A percentile compares a stretch with the other conserved stretches of the same genome.
Evolutionary conservation across 2,329 filamentous ascomycete genomes (phyloP).

Genomic region (Diplodia intermedia): DNA sequence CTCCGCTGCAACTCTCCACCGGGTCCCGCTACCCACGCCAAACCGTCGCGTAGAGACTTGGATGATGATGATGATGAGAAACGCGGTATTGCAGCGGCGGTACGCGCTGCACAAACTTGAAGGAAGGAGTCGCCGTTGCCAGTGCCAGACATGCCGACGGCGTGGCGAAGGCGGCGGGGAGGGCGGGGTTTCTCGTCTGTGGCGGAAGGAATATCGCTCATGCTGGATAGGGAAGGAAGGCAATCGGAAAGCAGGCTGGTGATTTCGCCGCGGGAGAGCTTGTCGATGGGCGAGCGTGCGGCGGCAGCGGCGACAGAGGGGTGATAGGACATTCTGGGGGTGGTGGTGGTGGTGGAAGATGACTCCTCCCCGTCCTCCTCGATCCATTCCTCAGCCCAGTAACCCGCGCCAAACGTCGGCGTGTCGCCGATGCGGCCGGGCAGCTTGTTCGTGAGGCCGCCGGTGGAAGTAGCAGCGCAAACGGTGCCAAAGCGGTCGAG

Average conservation of each 20-base stretch:
- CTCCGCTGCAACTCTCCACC: conserved; percentile 76
- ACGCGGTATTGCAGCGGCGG: conserved; percentile 73
- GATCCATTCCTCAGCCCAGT: conserved; percentile 87
- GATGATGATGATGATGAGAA: conserved; percentile 56
- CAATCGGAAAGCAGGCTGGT: conserved; percentile 65
- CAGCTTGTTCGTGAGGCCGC: conserved; percentile 87
- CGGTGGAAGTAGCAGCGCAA: conserved; percentile 70
- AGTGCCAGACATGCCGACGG: conserved; percentile 73
- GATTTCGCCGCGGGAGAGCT: conserved; percentile 49
- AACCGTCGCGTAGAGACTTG: conserved; percentile 62
- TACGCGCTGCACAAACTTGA: conserved; percentile 72
- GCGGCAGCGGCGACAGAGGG: conserved; percentile 5
- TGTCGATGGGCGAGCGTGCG: conserved; percentile 38
- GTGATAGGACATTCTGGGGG: conserved; percentile 38
- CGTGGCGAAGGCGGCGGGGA: conserved; percentile 41
- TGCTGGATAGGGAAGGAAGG: conserved; percentile 56
- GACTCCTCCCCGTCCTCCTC: conserved; percentile 46
- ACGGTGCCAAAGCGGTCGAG: conserved; percentile 77
- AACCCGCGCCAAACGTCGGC: conserved; percentile 81
- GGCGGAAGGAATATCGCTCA: conserved; percentile 38
- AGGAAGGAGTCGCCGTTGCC: conserved; percentile 92
- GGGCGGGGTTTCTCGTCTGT: conserved; percentile 10
- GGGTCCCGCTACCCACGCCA: conserved; percentile 71
- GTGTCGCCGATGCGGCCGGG: conserved; percentile 87
- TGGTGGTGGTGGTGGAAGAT: background rate